Evolutionary conservation across 148 eudicot species (phyloP).

Genomic region (Rhododendron williamsianum): DNA sequence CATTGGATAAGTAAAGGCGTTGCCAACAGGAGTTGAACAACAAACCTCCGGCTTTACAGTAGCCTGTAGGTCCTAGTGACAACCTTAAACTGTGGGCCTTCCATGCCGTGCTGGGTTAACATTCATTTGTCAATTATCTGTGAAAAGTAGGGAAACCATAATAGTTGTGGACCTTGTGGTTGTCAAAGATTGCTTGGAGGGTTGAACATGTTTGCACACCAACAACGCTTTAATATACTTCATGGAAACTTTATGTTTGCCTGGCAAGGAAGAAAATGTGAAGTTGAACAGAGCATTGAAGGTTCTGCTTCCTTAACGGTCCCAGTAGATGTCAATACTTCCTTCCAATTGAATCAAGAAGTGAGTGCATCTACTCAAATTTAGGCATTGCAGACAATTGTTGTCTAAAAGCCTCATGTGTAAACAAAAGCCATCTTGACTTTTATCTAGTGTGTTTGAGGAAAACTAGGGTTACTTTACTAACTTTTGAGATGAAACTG

Average conservation of each 20-base stretch:
- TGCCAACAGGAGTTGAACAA: not conserved
- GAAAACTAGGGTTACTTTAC: not conserved
- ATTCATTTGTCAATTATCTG: not conserved
- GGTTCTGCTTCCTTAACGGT: not conserved
- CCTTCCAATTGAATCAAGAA: not conserved
- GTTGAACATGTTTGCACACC: not conserved
- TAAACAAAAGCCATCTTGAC: not conserved
- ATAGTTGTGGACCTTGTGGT: not conserved
- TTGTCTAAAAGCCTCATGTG: not conserved
- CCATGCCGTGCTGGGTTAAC: not conserved
- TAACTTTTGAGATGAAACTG: not conserved
- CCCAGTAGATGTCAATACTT: not conserved
- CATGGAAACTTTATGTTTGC: not conserved
- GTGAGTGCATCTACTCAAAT: not conserved
- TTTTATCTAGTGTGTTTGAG: not conserved
- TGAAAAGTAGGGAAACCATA: not conserved
- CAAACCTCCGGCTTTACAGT: not conserved
- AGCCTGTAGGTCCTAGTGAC: not conserved
- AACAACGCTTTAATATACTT: not conserved
- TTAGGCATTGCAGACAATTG: not conserved
- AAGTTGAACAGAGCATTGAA: not conserved
- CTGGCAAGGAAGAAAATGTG: not conserved
- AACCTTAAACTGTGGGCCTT: not conserved
- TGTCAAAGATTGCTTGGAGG: not conserved
- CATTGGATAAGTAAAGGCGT: not conserved